Percentiles rank a stretch among this genome's conserved stretches.
phyloP scores from a whole-genome alignment of 2,329 filamentous ascomycete species.

The Polychaeton citri region DNA sequence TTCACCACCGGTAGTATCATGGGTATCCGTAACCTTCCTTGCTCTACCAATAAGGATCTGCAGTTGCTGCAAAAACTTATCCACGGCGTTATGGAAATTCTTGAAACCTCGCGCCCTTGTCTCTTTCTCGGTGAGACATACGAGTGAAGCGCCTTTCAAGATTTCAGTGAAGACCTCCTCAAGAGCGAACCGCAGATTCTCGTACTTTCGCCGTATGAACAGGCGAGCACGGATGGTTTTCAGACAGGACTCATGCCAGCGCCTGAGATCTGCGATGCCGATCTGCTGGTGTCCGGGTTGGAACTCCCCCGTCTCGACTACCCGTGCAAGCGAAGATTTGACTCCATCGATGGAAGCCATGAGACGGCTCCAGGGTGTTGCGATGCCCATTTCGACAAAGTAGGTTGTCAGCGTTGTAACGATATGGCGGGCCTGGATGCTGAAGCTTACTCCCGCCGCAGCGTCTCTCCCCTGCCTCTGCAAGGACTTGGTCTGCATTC shows the following conservation, averaged over 20 bases:
- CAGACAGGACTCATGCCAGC: slow-evolving; percentile 16
- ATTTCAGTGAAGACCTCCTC: slow-evolving; percentile 14
- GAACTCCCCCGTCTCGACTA: no score
- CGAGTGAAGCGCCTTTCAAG: slow-evolving; percentile 8
- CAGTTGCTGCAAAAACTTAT: not conserved
- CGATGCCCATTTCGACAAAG: slow-evolving; percentile 67
- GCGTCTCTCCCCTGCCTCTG: not conserved
- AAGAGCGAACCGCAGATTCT: slow-evolving; percentile 10
- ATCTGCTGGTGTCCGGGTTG: slow-evolving; percentile 7
- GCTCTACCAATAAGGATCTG: not conserved
- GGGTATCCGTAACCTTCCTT: not conserved
- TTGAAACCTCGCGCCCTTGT: not conserved
- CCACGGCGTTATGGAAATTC: not conserved
- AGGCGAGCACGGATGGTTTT: slow-evolving; percentile 18
- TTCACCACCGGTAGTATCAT: not conserved
- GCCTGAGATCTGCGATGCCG: slow-evolving; percentile 12
- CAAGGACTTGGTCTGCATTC: not conserved
- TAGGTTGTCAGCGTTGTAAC: slow-evolving; percentile 60
- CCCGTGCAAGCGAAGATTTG: slow-evolving; percentile 43
- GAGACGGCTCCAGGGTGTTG: slow-evolving; percentile 59
- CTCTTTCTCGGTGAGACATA: slow-evolving; percentile 1
- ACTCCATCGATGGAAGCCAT: slow-evolving; percentile 51
- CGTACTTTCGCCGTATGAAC: slow-evolving; percentile 18
- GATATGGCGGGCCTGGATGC: slow-evolving; percentile 69
- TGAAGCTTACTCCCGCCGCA: slow-evolving; percentile 33